Evolutionary conservation across 257 asterid species (phyloP), one percentile per base, ranked within the genome.

Genomic region (Ballota nigra): DNA sequence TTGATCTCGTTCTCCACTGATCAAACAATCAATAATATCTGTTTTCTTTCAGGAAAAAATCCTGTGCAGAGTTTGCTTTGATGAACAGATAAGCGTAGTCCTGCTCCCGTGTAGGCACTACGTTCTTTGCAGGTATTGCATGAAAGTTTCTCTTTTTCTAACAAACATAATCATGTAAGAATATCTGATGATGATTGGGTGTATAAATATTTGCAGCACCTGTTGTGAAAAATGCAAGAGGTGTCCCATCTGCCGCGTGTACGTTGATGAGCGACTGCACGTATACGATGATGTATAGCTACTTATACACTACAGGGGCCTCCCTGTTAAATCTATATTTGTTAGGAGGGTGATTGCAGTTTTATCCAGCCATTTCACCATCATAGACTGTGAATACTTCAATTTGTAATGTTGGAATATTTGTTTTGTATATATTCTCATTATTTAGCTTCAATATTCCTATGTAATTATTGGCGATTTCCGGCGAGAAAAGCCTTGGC

Each of bases 81-180:
- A 89, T 49, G 91, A 85, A 68, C 90, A 89, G 43, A 89, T 89
- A 85, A 90, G 82, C 22, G 82, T 87, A 3, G 95, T 94, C 56
- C 87, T 94, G 68, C 97, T 94, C 47, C 99, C 99, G 36, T 94
- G 97, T 72, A 85, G 97, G 79, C 99, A 91, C 75, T 89, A 91
- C 70, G 85, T 86, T 55, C 91, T 94, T 49, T 94, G 97, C 99
- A 86, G 99, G 99, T 94, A 88, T 24, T 23, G 41, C 11, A 2
- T 36, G 8, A 43, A n/a, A n/a, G 26, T 15, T 28, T 15, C 13
- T 18, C 23, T 5, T 45, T n/a, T 63, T 33, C 12, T 8, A 2
- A 60, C 20, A 19, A 57, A 11, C 19, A 23, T 26, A 8, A 47
- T 47, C 22, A 16, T 47, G 55, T 47, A 47, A 5, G 55, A 47